phyloP scores from a whole-genome alignment of 345 rosid genomes.

The Barbarea vulgaris region DNA sequence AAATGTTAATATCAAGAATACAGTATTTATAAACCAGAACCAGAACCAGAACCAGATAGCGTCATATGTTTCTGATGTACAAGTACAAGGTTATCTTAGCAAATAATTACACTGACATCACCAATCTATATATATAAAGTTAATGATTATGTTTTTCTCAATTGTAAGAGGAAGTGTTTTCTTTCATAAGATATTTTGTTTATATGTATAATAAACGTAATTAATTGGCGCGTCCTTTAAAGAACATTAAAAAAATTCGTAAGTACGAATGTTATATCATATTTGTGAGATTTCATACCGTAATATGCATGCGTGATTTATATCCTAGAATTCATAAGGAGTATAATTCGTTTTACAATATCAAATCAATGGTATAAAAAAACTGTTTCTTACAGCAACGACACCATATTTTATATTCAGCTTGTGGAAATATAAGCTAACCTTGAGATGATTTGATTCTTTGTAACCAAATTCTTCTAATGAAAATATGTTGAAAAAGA shows the following conservation, averaged over 20 bases:
- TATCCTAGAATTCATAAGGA: background rate
- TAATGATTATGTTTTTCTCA: background rate
- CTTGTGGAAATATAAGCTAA: too few species aligned
- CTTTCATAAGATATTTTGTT: background rate
- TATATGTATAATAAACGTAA: background rate
- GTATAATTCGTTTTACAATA: too few species aligned
- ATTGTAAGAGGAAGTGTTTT: background rate
- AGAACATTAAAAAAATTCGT: background rate
- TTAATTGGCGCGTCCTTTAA: background rate
- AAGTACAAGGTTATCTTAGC: slow-evolving; percentile 20
- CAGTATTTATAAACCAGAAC: background rate
- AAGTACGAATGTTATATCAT: background rate
- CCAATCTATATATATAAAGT: background rate
- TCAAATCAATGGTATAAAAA: too few species aligned
- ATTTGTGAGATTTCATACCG: background rate
- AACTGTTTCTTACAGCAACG: too few species aligned
- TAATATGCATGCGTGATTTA: background rate
- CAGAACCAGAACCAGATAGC: background rate
- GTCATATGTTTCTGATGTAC: slow-evolving; percentile 18
- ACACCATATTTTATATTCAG: too few species aligned
- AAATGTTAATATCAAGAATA: background rate
- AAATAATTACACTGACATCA: slow-evolving; percentile 13
- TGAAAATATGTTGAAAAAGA: slow-evolving; percentile 17
- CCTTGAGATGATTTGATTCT: background rate
- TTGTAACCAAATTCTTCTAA: background rate